Base-by-base conservation (phyloP, 306 rosid genomes). In the Mucuna pruriens region DNA sequence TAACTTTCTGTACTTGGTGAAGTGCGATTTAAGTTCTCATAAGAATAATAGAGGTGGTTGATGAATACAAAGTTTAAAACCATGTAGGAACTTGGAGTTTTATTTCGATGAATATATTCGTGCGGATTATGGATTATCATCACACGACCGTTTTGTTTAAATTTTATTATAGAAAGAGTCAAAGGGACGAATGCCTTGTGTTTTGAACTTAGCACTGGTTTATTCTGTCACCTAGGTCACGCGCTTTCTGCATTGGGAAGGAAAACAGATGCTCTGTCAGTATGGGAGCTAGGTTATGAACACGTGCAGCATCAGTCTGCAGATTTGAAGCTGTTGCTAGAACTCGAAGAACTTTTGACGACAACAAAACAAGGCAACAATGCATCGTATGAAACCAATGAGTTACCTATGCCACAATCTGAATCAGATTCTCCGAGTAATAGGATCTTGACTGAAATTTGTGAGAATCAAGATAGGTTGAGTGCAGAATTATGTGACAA, bases 221-320 rank as follows among this genome's bases (percentile, higher is more conserved):
- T 71, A 22, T 80, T 80, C 42, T 74, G 79, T 72, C 38, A 22
- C 81, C 34, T 72, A 95, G 99, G 99, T 79, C 82, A 64, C 71
- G 99, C 98, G 6, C 79, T 90, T 83, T 87, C 90, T 71, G 85
- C 90, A 4, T 46, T 95, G 88, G 98, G 98, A 82, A 89, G 90
- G 92, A 90, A 85, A 86, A 86, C 83, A 11, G 99, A 93, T 78
- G 96, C 99, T 48, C 62, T 93, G 34, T 78, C 88, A 80, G 91
- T 88, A 25, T 95, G 94, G 99, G 93, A 93, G 87, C 89, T 85
- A 91, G 99, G 99, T 55, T 87, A 89, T 80, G 94, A 90, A 64
- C 90, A 86, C 48, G 97, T 94, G 49, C 66, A 88, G 68, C 46
- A 76, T 86, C 93, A 88, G 82, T 87, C 93, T 84, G 80, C 97